Evolutionary conservation across 176 grass and related monocot genomes (phyloP).

Genomic region (Otatea glauca): DNA sequence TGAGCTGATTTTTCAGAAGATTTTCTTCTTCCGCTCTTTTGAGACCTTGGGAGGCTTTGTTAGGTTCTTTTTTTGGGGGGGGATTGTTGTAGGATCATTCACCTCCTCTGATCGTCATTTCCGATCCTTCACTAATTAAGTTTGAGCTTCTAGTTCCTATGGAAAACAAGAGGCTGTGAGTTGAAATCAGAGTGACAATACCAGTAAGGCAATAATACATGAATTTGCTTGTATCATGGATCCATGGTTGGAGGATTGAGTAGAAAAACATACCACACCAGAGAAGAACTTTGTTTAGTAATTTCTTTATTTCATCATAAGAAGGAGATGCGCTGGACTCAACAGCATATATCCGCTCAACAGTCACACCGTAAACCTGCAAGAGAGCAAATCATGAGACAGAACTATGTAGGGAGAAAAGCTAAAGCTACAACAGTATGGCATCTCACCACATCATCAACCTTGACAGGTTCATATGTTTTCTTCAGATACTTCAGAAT

Average conservation of each 20-base stretch:
- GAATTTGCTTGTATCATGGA: background rate
- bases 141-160: slow-evolving; percentile 84
- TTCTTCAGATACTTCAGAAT: slow-evolving; percentile 74
- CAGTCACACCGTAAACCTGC: slow-evolving; percentile 57
- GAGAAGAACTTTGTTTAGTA: slow-evolving; percentile 80
- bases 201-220: background rate
- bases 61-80: no score
- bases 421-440: background rate
- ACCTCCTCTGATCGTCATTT: no score
- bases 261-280: slow-evolving; percentile 73
- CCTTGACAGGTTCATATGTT: slow-evolving; percentile 73
- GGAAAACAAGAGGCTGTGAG: background rate
- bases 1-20: no score
- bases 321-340: slow-evolving; percentile 62
- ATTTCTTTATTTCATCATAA: slow-evolving; percentile 64
- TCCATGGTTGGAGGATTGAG: background rate
- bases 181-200: background rate
- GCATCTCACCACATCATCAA: slow-evolving; percentile 63
- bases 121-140: slow-evolving; percentile 40
- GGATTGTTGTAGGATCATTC: no score
- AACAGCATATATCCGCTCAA: slow-evolving; percentile 69
- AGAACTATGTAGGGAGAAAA: background rate
- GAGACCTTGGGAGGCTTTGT: no score
- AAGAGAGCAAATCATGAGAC: background rate
- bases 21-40: no score